Base-by-base conservation (phyloP, 1,139 yeast genomes). In the Citeromyces siamensis region DNA sequence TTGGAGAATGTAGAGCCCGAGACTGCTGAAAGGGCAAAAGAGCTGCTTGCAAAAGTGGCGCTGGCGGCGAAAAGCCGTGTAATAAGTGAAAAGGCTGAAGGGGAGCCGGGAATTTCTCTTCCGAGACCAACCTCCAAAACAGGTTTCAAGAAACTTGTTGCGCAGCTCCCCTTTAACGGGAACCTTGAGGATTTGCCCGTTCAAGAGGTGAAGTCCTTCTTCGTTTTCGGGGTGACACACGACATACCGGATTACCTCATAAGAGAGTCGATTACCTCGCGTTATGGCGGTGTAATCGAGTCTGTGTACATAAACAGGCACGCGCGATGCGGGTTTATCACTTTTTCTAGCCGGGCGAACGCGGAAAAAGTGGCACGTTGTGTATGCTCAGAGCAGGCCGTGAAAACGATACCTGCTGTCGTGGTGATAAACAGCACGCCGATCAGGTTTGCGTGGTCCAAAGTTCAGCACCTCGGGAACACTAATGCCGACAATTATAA, bases 191-290 rank as follows among this genome's bases (percentile, higher is more conserved):
- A 62, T 0, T 77, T 77, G 1, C 51, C 54, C 17, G 71, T 73
- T 42, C 39, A 48, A 3, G 49, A 55, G 1, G 46, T 70, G 17
- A 63, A 65, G 33, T 65, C 85, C 0, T 66, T 84, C 37, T 82
- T 83, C 51, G 52, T 84, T n/a, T 79, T 77, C 56, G 94, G 94
- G 0, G 60, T 82, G 18, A 72, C 67, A 35, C 71, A 71, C 12
- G 74, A 71, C n/a, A 50, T 76, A n/a, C 77, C 88, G 0, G 85
- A 76, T 44, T 75, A 73, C 46, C 56, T 59, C 33, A 56, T 83
- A 10, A 55, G 72, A 8, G 71, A 69, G 7, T 64, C 56, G 47
- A 75, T 75, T 39, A 58, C 58, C 19, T 45, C 51, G 20, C 18
- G 48, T 14, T 43, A 48, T 37, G 56, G 50, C 41, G 80, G 81